phyloP scores from a whole-genome alignment of 805 yeast genomes.

The Lipomyces oligophaga region DNA sequence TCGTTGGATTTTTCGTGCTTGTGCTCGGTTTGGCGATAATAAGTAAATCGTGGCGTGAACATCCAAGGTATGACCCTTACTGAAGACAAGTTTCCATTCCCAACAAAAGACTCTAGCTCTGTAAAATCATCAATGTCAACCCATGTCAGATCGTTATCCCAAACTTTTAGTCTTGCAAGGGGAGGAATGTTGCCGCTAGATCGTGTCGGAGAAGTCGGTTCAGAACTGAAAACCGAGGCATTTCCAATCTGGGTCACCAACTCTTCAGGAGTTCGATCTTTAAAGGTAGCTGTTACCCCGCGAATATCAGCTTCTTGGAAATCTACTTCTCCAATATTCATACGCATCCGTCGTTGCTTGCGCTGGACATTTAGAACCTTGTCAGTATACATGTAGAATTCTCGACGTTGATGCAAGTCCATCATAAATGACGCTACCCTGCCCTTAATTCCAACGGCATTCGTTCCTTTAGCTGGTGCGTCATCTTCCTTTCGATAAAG shows the following conservation, averaged over 20 bases:
- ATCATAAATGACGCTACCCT: conserved; percentile 52
- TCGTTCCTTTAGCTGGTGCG: conserved; percentile 44
- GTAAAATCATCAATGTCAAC: conserved; percentile 69
- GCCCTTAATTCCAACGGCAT: conserved; percentile 65
- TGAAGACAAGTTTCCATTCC: conserved; percentile 32
- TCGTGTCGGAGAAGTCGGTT: conserved; percentile 14
- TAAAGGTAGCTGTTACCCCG: conserved; percentile 59
- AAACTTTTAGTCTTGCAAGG: conserved; percentile 33
- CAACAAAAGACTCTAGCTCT: conserved; percentile 49
- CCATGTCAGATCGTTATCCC: conserved; percentile 52
- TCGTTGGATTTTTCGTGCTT: conserved; percentile 35
- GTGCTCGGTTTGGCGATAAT: conserved; percentile 57
- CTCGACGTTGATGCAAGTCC: conserved; percentile 62
- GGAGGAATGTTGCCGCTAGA: conserved; percentile 30
- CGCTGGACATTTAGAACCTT: conserved; percentile 14
- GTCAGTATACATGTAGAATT: conserved; percentile 26
- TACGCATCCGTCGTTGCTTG: conserved; percentile 48
- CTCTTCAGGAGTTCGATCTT: conserved; percentile 50
- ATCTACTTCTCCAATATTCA: conserved; percentile 67
- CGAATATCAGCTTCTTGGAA: conserved; percentile 66
- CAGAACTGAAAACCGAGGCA: conserved; percentile 26
- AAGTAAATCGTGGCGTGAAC: conserved; percentile 65
- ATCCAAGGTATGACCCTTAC: conserved; percentile 59
- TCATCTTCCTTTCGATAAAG: conserved; percentile 46
- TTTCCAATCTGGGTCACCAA: conserved; percentile 31